These are phyloP conservation scores for Hypoxylon trugodes DNA, from an alignment of 495 filamentous ascomycete genomes.

Conservation along the genomic window DNA sequence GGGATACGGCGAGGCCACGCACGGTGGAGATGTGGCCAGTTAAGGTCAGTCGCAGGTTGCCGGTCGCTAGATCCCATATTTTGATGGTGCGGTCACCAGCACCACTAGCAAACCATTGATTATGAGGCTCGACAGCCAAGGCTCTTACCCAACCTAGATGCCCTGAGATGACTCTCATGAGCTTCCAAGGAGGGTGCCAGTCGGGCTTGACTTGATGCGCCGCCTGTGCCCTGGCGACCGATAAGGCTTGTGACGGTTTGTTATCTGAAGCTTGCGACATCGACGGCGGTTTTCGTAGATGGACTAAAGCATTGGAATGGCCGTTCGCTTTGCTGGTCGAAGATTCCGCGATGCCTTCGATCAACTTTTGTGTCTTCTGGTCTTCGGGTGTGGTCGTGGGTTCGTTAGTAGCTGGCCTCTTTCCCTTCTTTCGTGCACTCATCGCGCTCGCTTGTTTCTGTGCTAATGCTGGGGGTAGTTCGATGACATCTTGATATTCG, in stretches of 20 bases:
- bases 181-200: constrained; percentile 98
- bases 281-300: constrained; percentile 48
- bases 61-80: constrained; percentile 95
- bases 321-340: constrained; percentile 45
- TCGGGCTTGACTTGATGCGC: constrained; percentile 80
- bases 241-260: constrained; percentile 47
- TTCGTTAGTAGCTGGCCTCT: constrained; percentile 56
- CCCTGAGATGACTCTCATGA: constrained; percentile 96
- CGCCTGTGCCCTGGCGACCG: constrained; percentile 71
- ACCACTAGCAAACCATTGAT: constrained; percentile 97
- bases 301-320: constrained; percentile 68
- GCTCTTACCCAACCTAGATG: constrained; percentile 95
- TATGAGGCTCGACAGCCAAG: constrained; percentile 92
- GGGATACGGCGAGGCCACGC: constrained; percentile 90
- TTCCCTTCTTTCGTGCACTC: constrained; percentile 57
- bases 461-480: constrained; percentile 84
- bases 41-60: constrained; percentile 81
- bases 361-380: constrained; percentile 70
- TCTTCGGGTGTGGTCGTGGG: constrained; percentile 57
- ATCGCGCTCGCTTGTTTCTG: constrained; percentile 74
- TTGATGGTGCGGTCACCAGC: constrained; percentile 98
- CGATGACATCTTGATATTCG: constrained; percentile 84
- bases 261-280: constrained; percentile 13
- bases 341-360: constrained; percentile 67
- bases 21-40: constrained; percentile 98